phyloP scores from a whole-genome alignment of 2,329 filamentous ascomycete genomes.

The Passalora sequoiae region DNA sequence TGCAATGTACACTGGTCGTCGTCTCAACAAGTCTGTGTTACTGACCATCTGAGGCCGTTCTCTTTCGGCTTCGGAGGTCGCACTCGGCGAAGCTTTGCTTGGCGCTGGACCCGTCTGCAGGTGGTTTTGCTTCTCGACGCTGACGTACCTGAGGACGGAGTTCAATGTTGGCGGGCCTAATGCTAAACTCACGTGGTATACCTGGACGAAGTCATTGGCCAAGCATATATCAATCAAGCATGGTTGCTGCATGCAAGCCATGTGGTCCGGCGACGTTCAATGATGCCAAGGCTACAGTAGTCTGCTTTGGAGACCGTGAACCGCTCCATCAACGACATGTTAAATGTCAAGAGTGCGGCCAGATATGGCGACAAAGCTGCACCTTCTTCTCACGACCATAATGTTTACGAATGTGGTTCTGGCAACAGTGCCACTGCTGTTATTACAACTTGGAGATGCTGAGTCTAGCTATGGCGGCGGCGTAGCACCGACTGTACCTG shows the following conservation, averaged over 20 bases:
- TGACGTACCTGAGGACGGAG: conserved; percentile 1
- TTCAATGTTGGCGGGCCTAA: not conserved
- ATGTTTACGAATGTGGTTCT: conserved; percentile 7
- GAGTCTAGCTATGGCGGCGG: conserved; percentile 9
- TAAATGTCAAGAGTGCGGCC: conserved; percentile 8
- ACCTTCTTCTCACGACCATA: conserved; percentile 9
- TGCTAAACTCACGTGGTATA: not conserved
- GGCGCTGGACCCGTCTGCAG: not conserved
- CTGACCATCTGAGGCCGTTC: too few species aligned
- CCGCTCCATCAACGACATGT: not conserved
- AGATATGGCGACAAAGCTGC: conserved; percentile 2
- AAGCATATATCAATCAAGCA: not conserved
- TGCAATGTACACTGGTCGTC: too few species aligned
- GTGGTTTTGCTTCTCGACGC: too few species aligned
- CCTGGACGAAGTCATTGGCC: conserved; percentile 8
- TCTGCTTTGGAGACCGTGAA: not conserved
- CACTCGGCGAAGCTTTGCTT: not conserved
- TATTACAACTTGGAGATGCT: conserved; percentile 14
- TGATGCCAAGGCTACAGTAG: conserved; percentile 2
- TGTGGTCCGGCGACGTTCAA: not conserved
- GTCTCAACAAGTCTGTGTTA: too few species aligned
- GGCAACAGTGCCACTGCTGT: conserved; percentile 14
- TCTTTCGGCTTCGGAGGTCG: too few species aligned
- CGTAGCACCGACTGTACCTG: conserved; percentile 5
- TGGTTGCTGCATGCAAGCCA: not conserved